Evolutionary conservation across 176 grass and related monocot genomes (phyloP).

Genomic region (Triticum dicoccoides): DNA sequence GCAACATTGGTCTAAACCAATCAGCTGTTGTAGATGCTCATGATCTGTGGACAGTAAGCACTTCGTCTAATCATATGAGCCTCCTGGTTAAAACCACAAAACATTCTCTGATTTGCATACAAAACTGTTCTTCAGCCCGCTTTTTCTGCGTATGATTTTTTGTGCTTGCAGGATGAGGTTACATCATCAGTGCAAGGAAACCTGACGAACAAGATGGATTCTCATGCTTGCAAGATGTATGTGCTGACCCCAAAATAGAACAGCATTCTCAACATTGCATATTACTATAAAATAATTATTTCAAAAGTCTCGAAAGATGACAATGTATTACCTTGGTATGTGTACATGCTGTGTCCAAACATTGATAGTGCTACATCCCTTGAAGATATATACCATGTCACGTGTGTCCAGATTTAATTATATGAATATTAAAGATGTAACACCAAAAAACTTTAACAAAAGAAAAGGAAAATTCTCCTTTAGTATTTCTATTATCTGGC

Average conservation of each 20-base stretch:
- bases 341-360: background rate
- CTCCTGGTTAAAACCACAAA: background rate
- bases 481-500: constrained; percentile 21
- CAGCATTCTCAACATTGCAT: background rate
- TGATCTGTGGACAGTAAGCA: constrained; percentile 50
- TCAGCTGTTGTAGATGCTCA: constrained; percentile 40
- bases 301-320: background rate
- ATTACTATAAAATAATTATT: background rate
- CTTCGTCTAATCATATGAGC: constrained; percentile 9
- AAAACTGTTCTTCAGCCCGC: background rate
- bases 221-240: constrained; percentile 57
- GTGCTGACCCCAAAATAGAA: constrained; percentile 34
- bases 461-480: background rate
- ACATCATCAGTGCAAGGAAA: constrained; percentile 32
- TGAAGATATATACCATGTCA: constrained; percentile 24
- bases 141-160: background rate
- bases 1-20: constrained; percentile 37
- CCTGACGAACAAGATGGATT: constrained; percentile 23
- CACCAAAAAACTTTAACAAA: background rate
- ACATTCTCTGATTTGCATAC: background rate
- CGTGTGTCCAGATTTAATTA: background rate
- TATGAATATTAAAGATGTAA: constrained; percentile 16
- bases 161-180: constrained; percentile 22
- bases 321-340: background rate
- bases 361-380: background rate